Base-by-base conservation (phyloP, 2,329 filamentous ascomycete species). In the Fusarium sp. region DNA sequence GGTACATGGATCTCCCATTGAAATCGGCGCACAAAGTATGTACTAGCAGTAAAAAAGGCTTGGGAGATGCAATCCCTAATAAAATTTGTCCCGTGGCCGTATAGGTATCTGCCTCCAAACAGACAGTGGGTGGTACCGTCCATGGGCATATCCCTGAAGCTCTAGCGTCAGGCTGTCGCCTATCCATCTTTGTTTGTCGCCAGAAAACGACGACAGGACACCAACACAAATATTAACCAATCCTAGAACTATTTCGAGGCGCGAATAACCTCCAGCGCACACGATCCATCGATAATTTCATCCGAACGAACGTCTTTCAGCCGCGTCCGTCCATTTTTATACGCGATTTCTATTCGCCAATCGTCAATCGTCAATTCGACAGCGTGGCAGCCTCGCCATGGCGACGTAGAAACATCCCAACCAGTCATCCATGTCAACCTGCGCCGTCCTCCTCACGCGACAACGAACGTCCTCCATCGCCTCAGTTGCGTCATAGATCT, bases 311-410 rank as follows among this genome's bases (percentile, higher is more conserved):
- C 35, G 26, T 37, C 40, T n/a, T 42, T 40, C 58, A 67, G 59
- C 53, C 54, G 30, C 44, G 42, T 62, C 63, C 30, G 37, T 54
- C 49, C 48, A 26, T 15, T 46, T 23, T 55, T 30, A 32, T 50
- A 63, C 59, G 71, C 69, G 67, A 65, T 61, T 50, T 55, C 35
- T 46, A 55, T 53, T 64, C 61, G 54, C 55, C 64, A 76, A 68
- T 67, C 61, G 73, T 63, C 63, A 75, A 74, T 71, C 69, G 65
- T 42, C 67, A 66, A 67, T 71, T 70, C 66, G 69, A 75, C 66
- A 67, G 64, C 71, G 73, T 76, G 66, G 73, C 73, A 76, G 74
- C 74, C 74, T 76, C 74, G 74, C 74, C 74, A 77, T 77, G 75
- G 71, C 75, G 73, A 72, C 73, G 55, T 76, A 76, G 64, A 76